phyloP scores from a whole-genome alignment of 192 early-diverging fungal species.

The Gaertneriomyces sp. region DNA sequence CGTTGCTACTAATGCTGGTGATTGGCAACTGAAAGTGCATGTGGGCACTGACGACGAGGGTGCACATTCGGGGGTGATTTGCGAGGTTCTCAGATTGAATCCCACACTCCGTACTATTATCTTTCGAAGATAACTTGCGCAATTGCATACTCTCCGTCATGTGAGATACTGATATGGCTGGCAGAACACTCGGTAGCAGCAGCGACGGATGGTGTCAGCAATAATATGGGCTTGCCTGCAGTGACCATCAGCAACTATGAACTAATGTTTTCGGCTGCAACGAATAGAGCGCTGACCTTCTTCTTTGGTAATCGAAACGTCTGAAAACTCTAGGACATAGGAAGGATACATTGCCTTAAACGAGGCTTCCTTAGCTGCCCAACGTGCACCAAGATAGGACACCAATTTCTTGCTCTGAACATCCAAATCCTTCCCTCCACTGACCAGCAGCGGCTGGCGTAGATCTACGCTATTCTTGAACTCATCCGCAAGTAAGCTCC shows the following conservation, averaged over 20 bases:
- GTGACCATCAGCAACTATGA: too few relatives aligned
- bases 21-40: too few relatives aligned
- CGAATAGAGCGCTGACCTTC: constrained; percentile 34
- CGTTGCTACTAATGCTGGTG: too few relatives aligned
- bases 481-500: not conserved
- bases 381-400: constrained; percentile 29
- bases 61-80: too few relatives aligned
- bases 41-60: too few relatives aligned
- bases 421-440: not conserved
- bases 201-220: constrained; percentile 8
- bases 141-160: constrained; percentile 73
- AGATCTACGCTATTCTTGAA: not conserved
- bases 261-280: too few relatives aligned
- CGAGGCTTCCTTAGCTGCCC: constrained; percentile 70
- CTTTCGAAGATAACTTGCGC: constrained; percentile 65
- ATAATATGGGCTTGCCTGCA: constrained; percentile 21
- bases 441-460: not conserved
- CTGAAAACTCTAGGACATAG: constrained; percentile 56
- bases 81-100: too few relatives aligned
- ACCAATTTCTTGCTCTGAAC: constrained; percentile 4
- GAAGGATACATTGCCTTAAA: constrained; percentile 70
- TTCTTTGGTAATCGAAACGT: constrained; percentile 55
- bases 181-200: not conserved
- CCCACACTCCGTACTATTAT: not conserved
- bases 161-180: constrained; percentile 65